Evolutionary conservation across 2,329 filamentous ascomycete species (phyloP).

Genomic region (Claviceps sorghi): DNA sequence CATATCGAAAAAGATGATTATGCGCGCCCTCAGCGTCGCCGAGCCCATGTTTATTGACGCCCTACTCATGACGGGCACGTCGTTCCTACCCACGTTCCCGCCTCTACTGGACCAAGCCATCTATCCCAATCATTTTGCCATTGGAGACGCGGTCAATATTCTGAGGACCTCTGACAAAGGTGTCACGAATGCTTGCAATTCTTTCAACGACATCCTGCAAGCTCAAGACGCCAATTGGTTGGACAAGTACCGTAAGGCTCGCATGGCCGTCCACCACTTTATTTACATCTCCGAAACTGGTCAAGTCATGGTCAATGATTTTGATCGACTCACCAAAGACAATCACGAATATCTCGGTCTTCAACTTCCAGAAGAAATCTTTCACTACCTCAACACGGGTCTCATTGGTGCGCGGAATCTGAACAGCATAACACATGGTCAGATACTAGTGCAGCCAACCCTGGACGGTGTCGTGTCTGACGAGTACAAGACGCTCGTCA

Average conservation of each 20-base stretch:
- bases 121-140: constrained; percentile 42
- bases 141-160: constrained; percentile 66
- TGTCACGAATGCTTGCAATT: constrained; percentile 58
- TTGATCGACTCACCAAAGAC: constrained; percentile 61
- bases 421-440: constrained; percentile 66
- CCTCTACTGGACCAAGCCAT: constrained; percentile 48
- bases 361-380: constrained; percentile 75
- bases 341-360: constrained; percentile 85
- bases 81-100: constrained; percentile 67
- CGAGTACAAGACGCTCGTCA: constrained; percentile 69
- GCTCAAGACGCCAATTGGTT: constrained; percentile 60
- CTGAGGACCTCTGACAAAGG: constrained; percentile 53
- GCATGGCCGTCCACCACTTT: constrained; percentile 76
- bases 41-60: constrained; percentile 72
- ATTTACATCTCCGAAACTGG: constrained; percentile 68
- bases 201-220: constrained; percentile 66
- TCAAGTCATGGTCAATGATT: constrained; percentile 59
- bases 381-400: constrained; percentile 76
- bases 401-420: constrained; percentile 66
- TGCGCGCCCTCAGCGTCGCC: constrained; percentile 50
- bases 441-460: constrained; percentile 68
- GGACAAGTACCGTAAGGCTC: constrained; percentile 74
- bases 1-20: constrained; percentile 52
- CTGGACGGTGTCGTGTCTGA: constrained; percentile 68
- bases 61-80: constrained; percentile 67